Evolutionary conservation across 2,329 filamentous ascomycete genomes (phyloP), one percentile per base, ranked within the genome.

Genomic region (Zasmidium cellare): DNA sequence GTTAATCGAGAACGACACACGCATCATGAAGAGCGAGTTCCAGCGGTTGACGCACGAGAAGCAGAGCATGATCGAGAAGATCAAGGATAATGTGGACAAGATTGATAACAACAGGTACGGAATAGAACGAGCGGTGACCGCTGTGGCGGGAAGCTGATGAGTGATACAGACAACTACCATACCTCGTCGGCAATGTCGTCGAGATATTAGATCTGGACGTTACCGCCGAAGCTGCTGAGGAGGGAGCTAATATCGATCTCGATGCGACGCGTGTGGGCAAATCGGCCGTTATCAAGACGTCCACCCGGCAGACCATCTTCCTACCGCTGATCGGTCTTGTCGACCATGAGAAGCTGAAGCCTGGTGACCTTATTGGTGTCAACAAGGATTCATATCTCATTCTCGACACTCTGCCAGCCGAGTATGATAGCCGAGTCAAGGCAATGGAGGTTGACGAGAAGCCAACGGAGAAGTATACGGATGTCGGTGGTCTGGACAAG

Each of bases 381-480:
- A 97, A 99, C 77, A 99, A 99, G 80, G 96, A 99, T 72, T 97
- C 93, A 58, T 99, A 99, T 75, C 87, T 99, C 35, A 91, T 99
- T 65, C 84, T 99, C 57, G 96, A 99, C 74, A 99, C 94, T 22
- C 82, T 99, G 65, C 94, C 94, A 1, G 94, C 94, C 48, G 96
- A 99, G 76, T 99, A 99, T 73, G 94, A 99, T 74, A 97, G 93
- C 79, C 87, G 94, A 76, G 94, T 99, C 66, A 99, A 99, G 82
- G 96, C 96, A 35, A 99, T 99, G 94, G 96, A 99, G 80, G 94
- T 99, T 7, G 94, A 99, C 71, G 96, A 99, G 84, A 99, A 99
- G 83, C 96, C 94, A 9, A 97, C 92, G 41, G 94, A 99, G 78
- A 96, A 97, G 79, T 99, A 99, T 80, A 94, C 88, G 55, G 94